Conservation (phyloP, 139 green algal genomes). For the Tetraselmis striata region DNA sequence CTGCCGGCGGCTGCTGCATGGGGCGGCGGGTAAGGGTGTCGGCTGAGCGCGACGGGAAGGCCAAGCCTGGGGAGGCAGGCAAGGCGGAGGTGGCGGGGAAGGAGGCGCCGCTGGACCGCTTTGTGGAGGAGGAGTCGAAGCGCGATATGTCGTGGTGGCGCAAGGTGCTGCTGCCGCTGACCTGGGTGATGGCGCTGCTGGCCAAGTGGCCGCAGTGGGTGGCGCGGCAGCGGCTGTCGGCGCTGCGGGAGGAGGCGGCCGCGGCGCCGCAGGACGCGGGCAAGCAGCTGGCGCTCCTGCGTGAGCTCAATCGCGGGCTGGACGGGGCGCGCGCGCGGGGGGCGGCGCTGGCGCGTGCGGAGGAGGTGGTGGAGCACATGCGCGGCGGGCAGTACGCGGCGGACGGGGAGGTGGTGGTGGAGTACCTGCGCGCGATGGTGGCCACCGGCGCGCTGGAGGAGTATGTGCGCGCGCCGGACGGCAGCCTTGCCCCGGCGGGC, state of each 20-base stretch:
- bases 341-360: constrained; percentile 21
- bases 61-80: too few species aligned
- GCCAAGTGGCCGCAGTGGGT: constrained; percentile 22
- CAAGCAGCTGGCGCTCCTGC: constrained; percentile 37
- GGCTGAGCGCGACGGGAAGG: too few species aligned
- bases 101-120: not conserved
- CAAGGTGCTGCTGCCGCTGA: not conserved
- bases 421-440: constrained; percentile 85
- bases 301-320: constrained; percentile 31
- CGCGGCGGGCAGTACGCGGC: constrained; percentile 24
- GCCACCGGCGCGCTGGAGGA: constrained; percentile 49
- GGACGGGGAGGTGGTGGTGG: constrained; percentile 57
- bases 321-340: not conserved
- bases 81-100: not conserved
- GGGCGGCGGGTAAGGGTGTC: too few species aligned
- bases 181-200: not conserved
- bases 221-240: constrained; percentile 29
- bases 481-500: constrained; percentile 12
- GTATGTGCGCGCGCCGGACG: constrained; percentile 20
- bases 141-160: not conserved
- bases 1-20: too few species aligned
- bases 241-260: constrained; percentile 29
- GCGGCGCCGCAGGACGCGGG: constrained; percentile 32
- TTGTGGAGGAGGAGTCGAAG: not conserved
- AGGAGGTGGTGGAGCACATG: constrained; percentile 37